Evolutionary conservation across 345 rosid genomes (phyloP).

Genomic region (Turritis glabra): DNA sequence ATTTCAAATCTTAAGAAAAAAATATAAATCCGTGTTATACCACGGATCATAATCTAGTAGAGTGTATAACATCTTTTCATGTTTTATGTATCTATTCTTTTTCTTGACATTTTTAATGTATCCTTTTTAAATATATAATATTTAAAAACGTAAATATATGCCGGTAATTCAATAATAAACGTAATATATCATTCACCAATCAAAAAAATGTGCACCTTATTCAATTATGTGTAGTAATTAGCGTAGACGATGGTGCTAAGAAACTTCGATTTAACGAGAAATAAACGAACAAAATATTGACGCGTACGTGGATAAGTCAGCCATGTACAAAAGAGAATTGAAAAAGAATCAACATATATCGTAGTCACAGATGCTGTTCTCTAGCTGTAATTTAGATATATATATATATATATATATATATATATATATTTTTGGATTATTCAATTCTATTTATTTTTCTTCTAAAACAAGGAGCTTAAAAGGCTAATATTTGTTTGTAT

Average conservation of each 20-base stretch:
- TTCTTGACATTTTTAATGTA: no score
- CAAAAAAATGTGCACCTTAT: neutral
- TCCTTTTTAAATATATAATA: no score
- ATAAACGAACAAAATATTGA: neutral
- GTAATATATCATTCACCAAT: neutral
- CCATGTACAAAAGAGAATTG: neutral
- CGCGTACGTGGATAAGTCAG: slow-evolving; percentile 27
- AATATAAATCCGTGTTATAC: no score
- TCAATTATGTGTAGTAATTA: neutral
- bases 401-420: no score
- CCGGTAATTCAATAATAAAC: neutral
- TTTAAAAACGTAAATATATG: no score
- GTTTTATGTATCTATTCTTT: no score
- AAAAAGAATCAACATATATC: neutral
- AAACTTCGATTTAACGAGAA: neutral
- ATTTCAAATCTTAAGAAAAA: no score
- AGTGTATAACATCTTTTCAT: no score
- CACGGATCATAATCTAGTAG: no score
- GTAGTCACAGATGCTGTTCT: neutral
- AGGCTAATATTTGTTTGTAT: no score
- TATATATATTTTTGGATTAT: neutral
- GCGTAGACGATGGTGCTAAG: slow-evolving; percentile 2
- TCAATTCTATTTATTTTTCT: neutral
- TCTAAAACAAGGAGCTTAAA: neutral
- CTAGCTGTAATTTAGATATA: slow-evolving; percentile 8